Percentiles rank a stretch among this genome's conserved stretches.
Evolutionary conservation across 2,329 filamentous ascomycete genomes (phyloP).

Genomic region (Didymellaceae sp.): DNA sequence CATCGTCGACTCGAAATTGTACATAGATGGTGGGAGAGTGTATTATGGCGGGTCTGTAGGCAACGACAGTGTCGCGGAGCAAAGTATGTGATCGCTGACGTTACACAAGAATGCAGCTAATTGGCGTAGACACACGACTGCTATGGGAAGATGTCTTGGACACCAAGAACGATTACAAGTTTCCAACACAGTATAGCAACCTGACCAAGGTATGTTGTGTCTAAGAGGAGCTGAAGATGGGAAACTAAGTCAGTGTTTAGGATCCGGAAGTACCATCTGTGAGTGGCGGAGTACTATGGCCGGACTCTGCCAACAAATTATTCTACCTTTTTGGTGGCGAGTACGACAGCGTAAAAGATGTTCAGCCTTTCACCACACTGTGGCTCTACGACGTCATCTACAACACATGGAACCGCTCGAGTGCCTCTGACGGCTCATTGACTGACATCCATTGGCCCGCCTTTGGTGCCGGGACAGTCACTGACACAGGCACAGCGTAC

Average conservation of each 20-base stretch:
- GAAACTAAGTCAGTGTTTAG: constrained; percentile 32
- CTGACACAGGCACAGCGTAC: constrained; percentile 51
- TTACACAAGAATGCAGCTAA: constrained; percentile 1
- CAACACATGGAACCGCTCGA: constrained; percentile 59
- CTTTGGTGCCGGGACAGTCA: constrained; percentile 22
- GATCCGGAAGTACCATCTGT: constrained; percentile 59
- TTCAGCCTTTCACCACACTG: constrained; percentile 49
- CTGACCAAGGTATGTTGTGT: constrained; percentile 16
- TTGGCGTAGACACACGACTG: constrained; percentile 55
- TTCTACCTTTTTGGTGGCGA: constrained; percentile 68
- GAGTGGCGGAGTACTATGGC: constrained; percentile 59
- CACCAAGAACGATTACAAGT: constrained; percentile 13
- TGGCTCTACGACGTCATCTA: constrained; percentile 63
- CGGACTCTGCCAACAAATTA: constrained; percentile 65
- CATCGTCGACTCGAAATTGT: constrained; percentile 63
- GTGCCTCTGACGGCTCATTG: constrained; percentile 29
- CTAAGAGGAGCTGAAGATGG: background rate
- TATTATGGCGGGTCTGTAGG: constrained; percentile 53
- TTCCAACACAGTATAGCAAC: constrained; percentile 21
- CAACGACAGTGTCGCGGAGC: constrained; percentile 57
- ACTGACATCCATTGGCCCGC: constrained; percentile 21
- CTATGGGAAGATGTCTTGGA: constrained; percentile 61
- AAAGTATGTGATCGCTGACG: constrained; percentile 53
- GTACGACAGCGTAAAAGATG: constrained; percentile 44
- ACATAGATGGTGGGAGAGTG: constrained; percentile 64